Evolutionary conservation across 306 rosid species (phyloP), one percentile per base, ranked within the genome.

Genomic region (Astragalus glycyphyllos): DNA sequence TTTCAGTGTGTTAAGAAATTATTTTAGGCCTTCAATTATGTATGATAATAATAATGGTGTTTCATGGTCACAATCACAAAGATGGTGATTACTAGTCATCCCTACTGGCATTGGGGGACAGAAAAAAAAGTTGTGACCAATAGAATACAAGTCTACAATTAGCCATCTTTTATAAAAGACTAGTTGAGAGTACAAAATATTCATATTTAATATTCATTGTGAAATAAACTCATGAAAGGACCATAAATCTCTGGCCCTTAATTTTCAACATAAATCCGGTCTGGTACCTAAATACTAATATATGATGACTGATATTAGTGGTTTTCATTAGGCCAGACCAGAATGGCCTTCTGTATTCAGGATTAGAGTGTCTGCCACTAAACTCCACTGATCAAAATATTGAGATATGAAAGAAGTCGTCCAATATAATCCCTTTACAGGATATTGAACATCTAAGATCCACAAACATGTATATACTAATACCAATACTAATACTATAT

Each of bases 291-390:
- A 38, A 14, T 4, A 64, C 55, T 26, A 64, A 29, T 26, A 26
- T 65, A 42, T 35, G 7, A 5, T 2, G 23, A 7, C n/a, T 44
- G 12, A 45, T 29, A 65, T 23, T 26, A 17, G 35, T 7, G 16
- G 55, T 65, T 45, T 65, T 45, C 70, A 16, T n/a, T 35, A 16
- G 49, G 60, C n/a, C n/a, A n/a, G 59, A 34, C 37, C 34, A 61
- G 26, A 47, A 17, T 49, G 31, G 48, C 17, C 8, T 34, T 48
- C 15, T 48, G 34, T 4, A 8, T 49, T 34, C 6, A 16, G 48
- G 35, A 67, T 38, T 23, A 6, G 6, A 16, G 31, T 49, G 72
- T 49, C 32, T 9, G 44, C 12, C 35, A 35, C 58, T 15, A 49
- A 65, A 49, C 15, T 35, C 15, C 13, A 34, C 59, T 42, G 64